Evolutionary conservation across 768 basidiomycete genomes (phyloP), one percentile per base, ranked within the genome.

Genomic region (Nidula microcarpa): DNA sequence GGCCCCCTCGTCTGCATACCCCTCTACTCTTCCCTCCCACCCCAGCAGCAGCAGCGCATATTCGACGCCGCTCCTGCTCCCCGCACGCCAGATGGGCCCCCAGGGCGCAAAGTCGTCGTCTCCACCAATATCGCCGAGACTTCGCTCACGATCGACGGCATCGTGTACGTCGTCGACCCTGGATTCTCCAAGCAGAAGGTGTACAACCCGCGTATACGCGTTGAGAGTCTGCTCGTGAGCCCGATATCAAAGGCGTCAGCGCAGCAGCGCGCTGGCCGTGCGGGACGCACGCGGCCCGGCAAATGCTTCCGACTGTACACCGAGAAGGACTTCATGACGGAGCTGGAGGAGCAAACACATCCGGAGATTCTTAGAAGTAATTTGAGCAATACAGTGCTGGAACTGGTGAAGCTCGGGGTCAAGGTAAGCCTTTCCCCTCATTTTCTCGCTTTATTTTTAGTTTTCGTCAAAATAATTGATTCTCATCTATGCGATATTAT

Each of bases 51-150:
- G 65, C 96, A 98, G 63, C 85, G 90, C 7, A 99, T 99, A 69
- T 99, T 98, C 68, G 96, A 98, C 60, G 78, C 91, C 0, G 75
- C 95, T 1, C 96, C 96, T 6, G 59, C 75, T 4, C 66, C 93
- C 0, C 74, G 78, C 2, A 74, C 69, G 0, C 66, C 80, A 0
- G 84, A 75, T 48, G 88, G 93, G 1, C 87, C 93, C 0, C 86
- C 89, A 0, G 96, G 96, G 0, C 83, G 96, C 54, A 99, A 99
- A 68, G 82, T 98, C 43, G 90, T 99, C 33, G 77, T 99, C 0
- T 92, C 94, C 7, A 99, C 96, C 32, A 99, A 98, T 65, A 94
- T 98, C 53, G 97, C 97, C 3, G 96, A 99, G 70, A 98, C 96
- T 1, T 96, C 94, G 2, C 72, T 98, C 43, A 99, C 96, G 2